Evolutionary conservation across 257 asterid genomes (phyloP), one percentile per base, ranked within the genome.

Genomic region (Euphrasia confusa): DNA sequence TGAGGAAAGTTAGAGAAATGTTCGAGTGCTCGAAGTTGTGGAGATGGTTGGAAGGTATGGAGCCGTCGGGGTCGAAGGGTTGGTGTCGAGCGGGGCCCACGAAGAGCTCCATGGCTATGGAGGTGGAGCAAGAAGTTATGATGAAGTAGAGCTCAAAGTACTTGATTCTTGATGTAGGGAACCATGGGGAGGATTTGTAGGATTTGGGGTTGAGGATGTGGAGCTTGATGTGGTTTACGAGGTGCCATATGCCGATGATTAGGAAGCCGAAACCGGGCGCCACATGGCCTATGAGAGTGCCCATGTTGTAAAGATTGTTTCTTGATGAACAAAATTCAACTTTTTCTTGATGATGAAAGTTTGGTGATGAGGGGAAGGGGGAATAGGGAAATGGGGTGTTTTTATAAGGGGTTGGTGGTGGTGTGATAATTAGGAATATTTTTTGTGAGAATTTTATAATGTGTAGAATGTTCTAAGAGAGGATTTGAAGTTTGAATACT

Each of bases 1-100:
- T 21, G 58, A 90, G 72, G 62, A 85, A 83, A 32, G 96, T 72
- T 11, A 85, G 61, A 64, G 97, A 87, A 2, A 90, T 87, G 48
- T 87, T 90, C 0, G 97, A 80, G 69, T 90, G 96, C 50, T 87
- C 97, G 24, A 90, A 90, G 62, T 87, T 90, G 79, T 82, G 97
- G 57, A 90, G 86, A 42, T 90, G 96, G 65, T 83, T 64, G 2
- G 93, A 80, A 0, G 97, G 97, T 68, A 90, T 87, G 65, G 97
- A 83, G 15, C 93, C 87, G 14, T 90, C 96, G 0, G 73, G 50
- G 77, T 83, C 97, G n/a, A 90, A 61, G 1, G 97, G 96, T 24
- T 85, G 90, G 75, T 90, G 96, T 2, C 72, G 87, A 5, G 54
- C 70, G 0, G 96, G 97, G 30, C 96, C 90, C 32, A 90, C 81